Base-by-base conservation (phyloP, 2,329 filamentous ascomycete genomes). In the Paraphoma chrysanthemicola region DNA sequence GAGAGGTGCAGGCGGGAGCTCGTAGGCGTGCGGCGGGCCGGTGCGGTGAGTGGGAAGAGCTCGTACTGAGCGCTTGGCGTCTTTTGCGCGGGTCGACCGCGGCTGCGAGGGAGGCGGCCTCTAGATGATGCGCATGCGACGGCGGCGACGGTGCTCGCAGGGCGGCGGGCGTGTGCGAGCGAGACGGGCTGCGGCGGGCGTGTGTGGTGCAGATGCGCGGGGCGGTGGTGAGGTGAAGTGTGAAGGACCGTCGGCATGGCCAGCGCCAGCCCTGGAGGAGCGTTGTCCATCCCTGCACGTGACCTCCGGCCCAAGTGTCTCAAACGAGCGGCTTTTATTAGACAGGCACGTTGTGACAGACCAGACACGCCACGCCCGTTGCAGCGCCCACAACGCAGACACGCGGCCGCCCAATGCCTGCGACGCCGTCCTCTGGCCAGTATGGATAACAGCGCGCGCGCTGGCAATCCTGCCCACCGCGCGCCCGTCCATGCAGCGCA, bases 61-160 rank as follows among this genome's bases (percentile, higher is more conserved):
- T 64, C 53, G 61, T 62, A 52, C 51, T 59, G 62, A 61, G 66
- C 62, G 61, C 65, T 71, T 67, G 69, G 65, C 68, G 66, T 55
- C 56, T 59, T 61, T 63, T 56, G 63, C 67, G 70, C 69, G 67
- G 68, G 56, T 66, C 51, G 64, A 64, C 70, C 69, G 70, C 71
- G 62, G 65, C 68, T 69, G 62, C 55, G 63, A 60, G 57, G 50
- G 56, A 59, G 58, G 66, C 57, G 57, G 60, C 60, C 53, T 62
- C 66, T 70, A 71, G 57, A 56, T 42, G 54, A 58, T 64, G 70
- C 70, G 71, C 71, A 75, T 75, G 57, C 71, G 67, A 64, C 41
- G 28, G 43, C 41, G 45, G 49, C 49, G 52, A 59, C 44, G 51
- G 60, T 44, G 5, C 48, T 55, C 53, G 55, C 42, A 31, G 43